These are phyloP conservation scores for Boletus sp. DNA, from an alignment of 768 basidiomycete species.

Conservation along the genomic window DNA sequence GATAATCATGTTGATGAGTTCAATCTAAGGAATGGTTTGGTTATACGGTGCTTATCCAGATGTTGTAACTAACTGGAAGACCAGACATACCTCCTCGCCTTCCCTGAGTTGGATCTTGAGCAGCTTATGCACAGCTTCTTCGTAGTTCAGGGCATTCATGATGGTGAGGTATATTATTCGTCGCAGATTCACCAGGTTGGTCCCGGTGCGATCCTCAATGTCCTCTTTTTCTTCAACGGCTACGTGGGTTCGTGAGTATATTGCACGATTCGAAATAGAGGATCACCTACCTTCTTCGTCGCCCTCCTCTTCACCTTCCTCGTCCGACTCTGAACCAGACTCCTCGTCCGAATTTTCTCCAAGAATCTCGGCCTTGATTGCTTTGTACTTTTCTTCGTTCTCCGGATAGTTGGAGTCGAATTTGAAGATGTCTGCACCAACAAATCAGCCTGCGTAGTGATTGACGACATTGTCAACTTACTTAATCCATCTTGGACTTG, in stretches of 20 bases:
- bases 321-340: slow-evolving; percentile 60
- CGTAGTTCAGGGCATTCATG: slow-evolving; percentile 98
- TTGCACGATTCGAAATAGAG: slow-evolving; percentile 22
- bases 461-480: slow-evolving; percentile 40
- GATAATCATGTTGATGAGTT: slow-evolving; percentile 97
- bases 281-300: slow-evolving; percentile 44
- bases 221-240: slow-evolving; percentile 78
- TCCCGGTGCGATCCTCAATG: slow-evolving; percentile 93
- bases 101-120: slow-evolving; percentile 89
- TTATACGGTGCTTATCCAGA: neutral
- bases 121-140: slow-evolving; percentile 98
- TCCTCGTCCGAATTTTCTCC: slow-evolving; percentile 82
- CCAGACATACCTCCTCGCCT: slow-evolving; percentile 79
- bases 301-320: slow-evolving; percentile 63
- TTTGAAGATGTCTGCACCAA: slow-evolving; percentile 83
- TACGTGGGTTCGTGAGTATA: slow-evolving; percentile 26
- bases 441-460: slow-evolving; percentile 6
- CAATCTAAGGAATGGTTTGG: slow-evolving; percentile 54
- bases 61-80: neutral
- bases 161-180: slow-evolving; percentile 95
- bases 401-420: slow-evolving; percentile 81
- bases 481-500: slow-evolving; percentile 93
- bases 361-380: slow-evolving; percentile 90
- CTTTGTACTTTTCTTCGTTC: slow-evolving; percentile 91
- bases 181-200: slow-evolving; percentile 92